Percentiles rank a stretch among this genome's conserved stretches.
These are phyloP conservation scores for Strobilomyces echinocephalus DNA, from an alignment of 768 basidiomycete genomes.

Conservation along the genomic window DNA sequence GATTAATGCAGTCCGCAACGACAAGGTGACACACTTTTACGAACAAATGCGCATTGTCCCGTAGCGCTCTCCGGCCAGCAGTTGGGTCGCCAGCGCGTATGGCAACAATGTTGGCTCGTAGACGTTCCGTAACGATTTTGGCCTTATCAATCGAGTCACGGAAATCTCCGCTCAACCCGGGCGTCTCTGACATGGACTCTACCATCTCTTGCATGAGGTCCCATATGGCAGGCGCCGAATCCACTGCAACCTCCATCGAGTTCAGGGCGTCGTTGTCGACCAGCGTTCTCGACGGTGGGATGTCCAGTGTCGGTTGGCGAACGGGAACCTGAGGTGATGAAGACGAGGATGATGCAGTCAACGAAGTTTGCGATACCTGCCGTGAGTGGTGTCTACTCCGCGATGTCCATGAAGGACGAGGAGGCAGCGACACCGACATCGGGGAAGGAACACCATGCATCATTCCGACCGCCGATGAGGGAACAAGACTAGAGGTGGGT, in stretches of 20 bases:
- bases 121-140: slow-evolving; percentile 55
- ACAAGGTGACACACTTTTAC: slow-evolving; percentile 53
- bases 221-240: slow-evolving; percentile 80
- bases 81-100: slow-evolving; percentile 54
- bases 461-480: slow-evolving; percentile 7
- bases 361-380: slow-evolving; percentile 40
- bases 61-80: slow-evolving; percentile 56
- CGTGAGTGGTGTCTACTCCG: slow-evolving; percentile 34
- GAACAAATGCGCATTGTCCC: slow-evolving; percentile 76
- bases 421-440: slow-evolving; percentile 12
- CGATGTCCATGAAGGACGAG: slow-evolving; percentile 8
- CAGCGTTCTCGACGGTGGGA: slow-evolving; percentile 54
- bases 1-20: not conserved
- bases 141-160: slow-evolving; percentile 56
- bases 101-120: slow-evolving; percentile 54
- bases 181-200: slow-evolving; percentile 51
- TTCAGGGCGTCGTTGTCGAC: slow-evolving; percentile 78
- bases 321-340: slow-evolving; percentile 26
- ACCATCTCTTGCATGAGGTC: slow-evolving; percentile 70
- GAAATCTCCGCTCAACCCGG: slow-evolving; percentile 40
- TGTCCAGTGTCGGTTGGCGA: slow-evolving; percentile 39
- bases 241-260: slow-evolving; percentile 73
- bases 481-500: slow-evolving; percentile 17
- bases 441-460: slow-evolving; percentile 3
- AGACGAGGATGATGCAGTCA: slow-evolving; percentile 38